Evolutionary conservation across 352 stramenopile species (phyloP).

Genomic region (Thalassiosira delicatula): DNA sequence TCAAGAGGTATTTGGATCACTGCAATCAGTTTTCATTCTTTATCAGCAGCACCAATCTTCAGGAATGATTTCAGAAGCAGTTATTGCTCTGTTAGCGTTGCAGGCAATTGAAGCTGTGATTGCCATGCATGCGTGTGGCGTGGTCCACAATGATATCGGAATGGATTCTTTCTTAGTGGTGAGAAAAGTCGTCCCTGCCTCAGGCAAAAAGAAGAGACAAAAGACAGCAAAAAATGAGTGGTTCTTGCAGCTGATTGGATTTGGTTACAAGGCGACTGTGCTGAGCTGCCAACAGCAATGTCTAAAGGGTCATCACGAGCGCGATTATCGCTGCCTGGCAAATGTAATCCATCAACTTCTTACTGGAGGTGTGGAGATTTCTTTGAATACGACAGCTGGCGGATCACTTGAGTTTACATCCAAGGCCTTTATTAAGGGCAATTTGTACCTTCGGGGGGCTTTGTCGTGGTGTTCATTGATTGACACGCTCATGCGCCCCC

Average conservation of each 20-base stretch:
- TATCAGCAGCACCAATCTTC: slow-evolving; percentile 54
- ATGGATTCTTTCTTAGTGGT: slow-evolving; percentile 64
- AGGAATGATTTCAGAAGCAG: slow-evolving; percentile 58
- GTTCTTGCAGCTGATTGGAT: slow-evolving; percentile 58
- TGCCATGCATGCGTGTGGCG: slow-evolving; percentile 51
- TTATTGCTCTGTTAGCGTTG: slow-evolving; percentile 46
- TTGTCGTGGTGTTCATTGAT: slow-evolving; percentile 62
- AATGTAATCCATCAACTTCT: slow-evolving; percentile 61
- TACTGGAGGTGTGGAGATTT: slow-evolving; percentile 54
- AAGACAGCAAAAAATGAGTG: slow-evolving; percentile 20
- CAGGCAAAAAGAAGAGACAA: slow-evolving; percentile 10
- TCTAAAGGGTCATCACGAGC: slow-evolving; percentile 39
- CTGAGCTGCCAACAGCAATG: slow-evolving; percentile 36
- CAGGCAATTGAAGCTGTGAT: slow-evolving; percentile 54
- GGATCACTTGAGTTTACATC: slow-evolving; percentile 51
- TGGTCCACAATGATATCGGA: slow-evolving; percentile 59
- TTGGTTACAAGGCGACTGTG: slow-evolving; percentile 54
- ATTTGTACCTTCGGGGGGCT: slow-evolving; percentile 57
- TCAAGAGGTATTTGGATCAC: slow-evolving; percentile 60
- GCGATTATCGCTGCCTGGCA: slow-evolving; percentile 63
- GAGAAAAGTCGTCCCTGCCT: not conserved
- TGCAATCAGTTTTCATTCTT: slow-evolving; percentile 59
- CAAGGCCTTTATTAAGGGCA: slow-evolving; percentile 51
- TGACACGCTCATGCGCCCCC: slow-evolving; percentile 47
- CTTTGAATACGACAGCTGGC: slow-evolving; percentile 24